Evolutionary conservation across 805 yeast genomes (phyloP), one percentile per base, ranked within the genome.

Genomic region (Candida michaelii): DNA sequence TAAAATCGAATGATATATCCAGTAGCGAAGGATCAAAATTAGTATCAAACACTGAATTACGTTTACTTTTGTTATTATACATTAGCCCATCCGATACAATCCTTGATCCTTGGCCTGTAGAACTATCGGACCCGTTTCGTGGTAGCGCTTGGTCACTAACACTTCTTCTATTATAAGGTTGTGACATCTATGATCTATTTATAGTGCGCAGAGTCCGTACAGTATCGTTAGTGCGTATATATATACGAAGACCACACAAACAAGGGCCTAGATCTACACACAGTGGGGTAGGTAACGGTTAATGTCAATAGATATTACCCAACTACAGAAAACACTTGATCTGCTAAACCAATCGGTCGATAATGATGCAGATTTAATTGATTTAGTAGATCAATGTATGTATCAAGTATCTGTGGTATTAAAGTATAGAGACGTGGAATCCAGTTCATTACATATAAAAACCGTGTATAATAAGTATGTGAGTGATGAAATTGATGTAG

Each of bases 11-110:
- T 4, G 36, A 21, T 5, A 36, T 41, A n/a, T 41, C 40, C 27
- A 35, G 37, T 10, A 41, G 13, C 3, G 50, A 42, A 10, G 52
- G 52, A 29, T 49, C 52, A 36, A 49, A 49, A 19, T 34, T 33
- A n/a, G 52, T 49, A 33, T 49, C 52, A 34, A 49, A 49, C 3
- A 46, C 50, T 3, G 52, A 49, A 12, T 23, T 33, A 10, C 52
- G 37, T 7, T 46, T 49, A 21, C 12, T 29, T 16, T 21, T 21
- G 12, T 27, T 36, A 14, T 32, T 32, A 13, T 44, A 35, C 32
- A 44, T 21, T n/a, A 30, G 9, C 5, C 52, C 50, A 36, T 49
- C 52, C 6, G 52, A 49, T 10, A 40, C 46, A 12, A 35, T 36
- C 24, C 52, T 24, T 14, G 37, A 7, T 12, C 36, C 36, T n/a